Percentiles rank a stretch among this genome's conserved stretches.
Conservation (phyloP, 139 green algal genomes). For the Chlamydomonas incerta region DNA sequence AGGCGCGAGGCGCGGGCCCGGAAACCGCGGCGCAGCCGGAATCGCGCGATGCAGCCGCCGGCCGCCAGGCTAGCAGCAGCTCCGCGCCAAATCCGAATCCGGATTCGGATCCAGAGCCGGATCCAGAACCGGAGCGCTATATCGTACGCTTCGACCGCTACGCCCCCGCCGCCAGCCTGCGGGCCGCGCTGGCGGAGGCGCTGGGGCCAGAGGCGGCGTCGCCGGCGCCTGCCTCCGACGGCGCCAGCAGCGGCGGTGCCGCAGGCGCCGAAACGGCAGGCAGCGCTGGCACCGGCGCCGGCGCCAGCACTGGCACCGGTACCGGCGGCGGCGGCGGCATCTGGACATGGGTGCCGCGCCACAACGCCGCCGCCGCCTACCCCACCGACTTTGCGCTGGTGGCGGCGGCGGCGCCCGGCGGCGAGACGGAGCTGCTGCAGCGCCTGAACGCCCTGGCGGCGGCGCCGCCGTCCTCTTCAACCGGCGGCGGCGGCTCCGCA, state of each 20-base stretch:
- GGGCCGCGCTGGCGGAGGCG: conserved; percentile 28
- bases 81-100: no score
- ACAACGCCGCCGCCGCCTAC: conserved; percentile 69
- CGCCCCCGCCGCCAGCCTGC: conserved; percentile 50
- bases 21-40: background rate
- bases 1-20: background rate
- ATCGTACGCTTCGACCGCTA: conserved; percentile 84
- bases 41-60: background rate
- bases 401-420: background rate
- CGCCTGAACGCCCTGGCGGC: conserved; percentile 7
- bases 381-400: conserved; percentile 92
- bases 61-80: no score
- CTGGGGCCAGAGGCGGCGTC: conserved; percentile 31
- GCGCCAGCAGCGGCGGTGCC: no score
- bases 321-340: background rate
- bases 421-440: background rate
- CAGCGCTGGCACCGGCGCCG: no score
- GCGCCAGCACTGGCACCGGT: no score
- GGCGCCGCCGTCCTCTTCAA: no score
- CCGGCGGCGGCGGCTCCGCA: conserved; percentile 29
- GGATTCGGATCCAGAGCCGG: no score
- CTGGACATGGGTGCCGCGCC: conserved; percentile 77
- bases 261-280: no score
- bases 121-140: conserved; percentile 1
- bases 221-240: no score